These are phyloP conservation scores for Rubus idaeus DNA, from an alignment of 306 rosid genomes.

Conservation along the genomic window DNA sequence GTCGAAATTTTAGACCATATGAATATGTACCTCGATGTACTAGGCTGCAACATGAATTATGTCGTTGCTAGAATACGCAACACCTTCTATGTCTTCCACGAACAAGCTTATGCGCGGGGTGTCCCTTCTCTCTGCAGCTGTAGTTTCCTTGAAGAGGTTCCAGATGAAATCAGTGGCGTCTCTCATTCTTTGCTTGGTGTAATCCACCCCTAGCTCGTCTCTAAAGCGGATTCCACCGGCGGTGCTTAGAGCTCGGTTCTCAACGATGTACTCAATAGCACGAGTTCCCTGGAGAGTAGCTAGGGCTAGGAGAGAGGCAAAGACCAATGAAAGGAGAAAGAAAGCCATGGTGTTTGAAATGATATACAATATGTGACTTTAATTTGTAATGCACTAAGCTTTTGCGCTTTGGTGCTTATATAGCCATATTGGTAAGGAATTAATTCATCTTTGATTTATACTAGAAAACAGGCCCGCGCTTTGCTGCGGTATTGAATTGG, in stretches of 20 bases:
- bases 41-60: constrained; percentile 42
- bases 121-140: constrained; percentile 15
- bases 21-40: constrained; percentile 17
- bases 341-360: constrained; percentile 1
- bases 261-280: constrained; percentile 10
- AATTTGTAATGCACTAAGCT: not conserved
- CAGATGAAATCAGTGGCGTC: constrained; percentile 32
- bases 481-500: too few species aligned
- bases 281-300: constrained; percentile 1
- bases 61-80: constrained; percentile 25
- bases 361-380: not conserved
- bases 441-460: too few species aligned
- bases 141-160: constrained; percentile 25
- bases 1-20: not conserved
- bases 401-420: not conserved
- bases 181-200: constrained; percentile 12
- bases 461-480: too few species aligned
- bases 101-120: constrained; percentile 27
- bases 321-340: not conserved
- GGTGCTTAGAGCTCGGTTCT: not conserved
- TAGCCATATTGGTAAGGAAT: too few species aligned
- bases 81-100: constrained; percentile 31
- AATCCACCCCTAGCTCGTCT: constrained; percentile 4
- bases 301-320: not conserved
- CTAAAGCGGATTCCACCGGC: not conserved